Evolutionary conservation across 192 early-diverging fungal genomes (phyloP).

Genomic region (Coemansia javaensis): DNA sequence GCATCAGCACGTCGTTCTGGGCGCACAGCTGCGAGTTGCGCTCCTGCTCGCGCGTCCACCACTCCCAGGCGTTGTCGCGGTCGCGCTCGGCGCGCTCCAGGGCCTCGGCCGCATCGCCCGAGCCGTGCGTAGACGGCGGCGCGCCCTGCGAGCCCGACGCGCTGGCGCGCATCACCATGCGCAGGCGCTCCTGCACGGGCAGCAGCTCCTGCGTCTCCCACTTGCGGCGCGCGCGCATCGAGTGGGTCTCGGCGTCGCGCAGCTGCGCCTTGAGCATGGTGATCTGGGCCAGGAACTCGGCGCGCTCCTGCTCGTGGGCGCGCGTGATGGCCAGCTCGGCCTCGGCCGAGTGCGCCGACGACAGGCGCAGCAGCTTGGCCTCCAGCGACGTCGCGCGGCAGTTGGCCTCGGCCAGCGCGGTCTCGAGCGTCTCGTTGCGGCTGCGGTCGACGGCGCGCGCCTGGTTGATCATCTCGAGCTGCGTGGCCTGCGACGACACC

Average conservation of each 20-base stretch:
- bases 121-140: background rate
- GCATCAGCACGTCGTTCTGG: slow-evolving; percentile 45
- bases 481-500: slow-evolving; percentile 16
- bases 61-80: slow-evolving; percentile 29
- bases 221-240: slow-evolving; percentile 16
- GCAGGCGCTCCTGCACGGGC: slow-evolving; percentile 38
- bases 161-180: slow-evolving; percentile 8
- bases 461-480: slow-evolving; percentile 31
- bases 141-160: background rate
- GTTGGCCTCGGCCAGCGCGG: slow-evolving; percentile 27
- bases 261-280: slow-evolving; percentile 25
- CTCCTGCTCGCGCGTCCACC: slow-evolving; percentile 45
- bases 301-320: slow-evolving; percentile 35
- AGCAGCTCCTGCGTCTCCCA: slow-evolving; percentile 46
- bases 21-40: slow-evolving; percentile 33
- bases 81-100: slow-evolving; percentile 16
- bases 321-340: slow-evolving; percentile 22
- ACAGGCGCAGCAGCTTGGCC: slow-evolving; percentile 10
- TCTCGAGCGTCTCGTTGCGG: slow-evolving; percentile 16
- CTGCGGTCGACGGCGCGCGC: slow-evolving; percentile 22
- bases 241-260: slow-evolving; percentile 30
- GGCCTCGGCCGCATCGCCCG: slow-evolving; percentile 2
- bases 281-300: slow-evolving; percentile 32
- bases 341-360: slow-evolving; percentile 7
- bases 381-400: slow-evolving; percentile 10